phyloP scores from a whole-genome alignment of 192 early-diverging fungal genomes.

The Entomortierella parvispora region DNA sequence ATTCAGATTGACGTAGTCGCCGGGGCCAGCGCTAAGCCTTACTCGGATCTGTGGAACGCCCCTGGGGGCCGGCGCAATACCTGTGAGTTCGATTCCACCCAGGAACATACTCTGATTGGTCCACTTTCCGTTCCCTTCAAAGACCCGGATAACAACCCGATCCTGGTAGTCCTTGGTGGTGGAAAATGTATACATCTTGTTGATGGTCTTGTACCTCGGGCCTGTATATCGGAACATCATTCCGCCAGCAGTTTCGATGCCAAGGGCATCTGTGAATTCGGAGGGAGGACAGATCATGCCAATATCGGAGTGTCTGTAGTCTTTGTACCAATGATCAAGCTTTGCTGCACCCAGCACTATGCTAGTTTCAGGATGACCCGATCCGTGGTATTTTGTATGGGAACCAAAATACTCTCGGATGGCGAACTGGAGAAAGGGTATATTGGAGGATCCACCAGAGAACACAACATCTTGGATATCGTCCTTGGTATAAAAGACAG shows the following conservation, averaged over 20 bases:
- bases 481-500: constrained; percentile 67
- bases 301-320: neutral
- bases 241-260: constrained; percentile 95
- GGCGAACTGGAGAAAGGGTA: constrained; percentile 86
- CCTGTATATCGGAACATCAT: constrained; percentile 90
- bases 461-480: constrained; percentile 89
- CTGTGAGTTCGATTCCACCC: constrained; percentile 91
- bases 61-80: constrained; percentile 90
- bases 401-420: constrained; percentile 86
- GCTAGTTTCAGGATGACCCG: constrained; percentile 83
- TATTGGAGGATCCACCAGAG: constrained; percentile 88
- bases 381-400: constrained; percentile 85
- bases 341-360: constrained; percentile 88
- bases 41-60: constrained; percentile 95
- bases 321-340: constrained; percentile 57
- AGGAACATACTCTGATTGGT: constrained; percentile 92
- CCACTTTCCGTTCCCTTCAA: constrained; percentile 93
- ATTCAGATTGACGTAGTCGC: constrained; percentile 36
- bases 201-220: constrained; percentile 78
- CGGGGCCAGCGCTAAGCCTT: constrained; percentile 92
- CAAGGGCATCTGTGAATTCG: constrained; percentile 66
- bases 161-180: constrained; percentile 94
- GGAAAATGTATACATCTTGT: constrained; percentile 95
- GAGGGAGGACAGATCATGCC: constrained; percentile 64
- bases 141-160: constrained; percentile 91